Evolutionary conservation across 2,329 filamentous ascomycete genomes (phyloP).

Genomic region (Dothistroma pini): DNA sequence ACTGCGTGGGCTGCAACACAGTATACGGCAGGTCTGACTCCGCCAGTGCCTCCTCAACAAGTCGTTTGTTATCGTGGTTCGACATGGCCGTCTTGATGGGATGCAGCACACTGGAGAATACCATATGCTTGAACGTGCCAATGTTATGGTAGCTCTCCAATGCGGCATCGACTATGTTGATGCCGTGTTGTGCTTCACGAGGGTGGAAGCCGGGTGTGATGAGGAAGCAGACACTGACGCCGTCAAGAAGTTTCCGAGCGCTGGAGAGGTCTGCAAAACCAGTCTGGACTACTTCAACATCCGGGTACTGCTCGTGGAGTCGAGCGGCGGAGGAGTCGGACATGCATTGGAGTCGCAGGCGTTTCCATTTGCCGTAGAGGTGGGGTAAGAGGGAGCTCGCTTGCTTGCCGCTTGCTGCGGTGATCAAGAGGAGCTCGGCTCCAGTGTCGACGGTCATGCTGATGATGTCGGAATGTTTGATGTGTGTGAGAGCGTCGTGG

Average conservation of each 20-base stretch:
- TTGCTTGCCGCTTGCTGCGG: conserved; percentile 40
- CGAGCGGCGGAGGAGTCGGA: conserved; percentile 28
- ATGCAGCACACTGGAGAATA: conserved; percentile 36
- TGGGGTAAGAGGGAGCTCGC: conserved; percentile 35
- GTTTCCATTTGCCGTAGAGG: conserved; percentile 32
- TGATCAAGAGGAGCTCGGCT: conserved; percentile 38
- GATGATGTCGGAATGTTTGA: background rate
- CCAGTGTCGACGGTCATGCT: background rate
- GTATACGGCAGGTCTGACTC: conserved; percentile 36
- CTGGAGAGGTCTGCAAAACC: conserved; percentile 29
- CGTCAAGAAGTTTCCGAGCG: conserved; percentile 27
- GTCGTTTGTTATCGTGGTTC: conserved; percentile 38
- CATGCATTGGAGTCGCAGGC: conserved; percentile 36
- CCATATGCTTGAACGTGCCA: conserved; percentile 31
- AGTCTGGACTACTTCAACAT: conserved; percentile 34
- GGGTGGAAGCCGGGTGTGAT: conserved; percentile 37
- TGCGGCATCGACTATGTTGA: conserved; percentile 39
- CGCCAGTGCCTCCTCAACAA: conserved; percentile 37
- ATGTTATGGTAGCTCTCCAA: background rate
- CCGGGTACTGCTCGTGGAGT: conserved; percentile 32
- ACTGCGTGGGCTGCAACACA: conserved; percentile 36
- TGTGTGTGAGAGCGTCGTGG: too few relatives aligned
- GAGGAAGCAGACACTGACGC: conserved; percentile 34
- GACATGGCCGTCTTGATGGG: conserved; percentile 36
- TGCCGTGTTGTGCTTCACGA: conserved; percentile 34